These are phyloP conservation scores for Macrophomina phaseolina DNA, from an alignment of 2,329 filamentous ascomycete species.

Conservation along the genomic window DNA sequence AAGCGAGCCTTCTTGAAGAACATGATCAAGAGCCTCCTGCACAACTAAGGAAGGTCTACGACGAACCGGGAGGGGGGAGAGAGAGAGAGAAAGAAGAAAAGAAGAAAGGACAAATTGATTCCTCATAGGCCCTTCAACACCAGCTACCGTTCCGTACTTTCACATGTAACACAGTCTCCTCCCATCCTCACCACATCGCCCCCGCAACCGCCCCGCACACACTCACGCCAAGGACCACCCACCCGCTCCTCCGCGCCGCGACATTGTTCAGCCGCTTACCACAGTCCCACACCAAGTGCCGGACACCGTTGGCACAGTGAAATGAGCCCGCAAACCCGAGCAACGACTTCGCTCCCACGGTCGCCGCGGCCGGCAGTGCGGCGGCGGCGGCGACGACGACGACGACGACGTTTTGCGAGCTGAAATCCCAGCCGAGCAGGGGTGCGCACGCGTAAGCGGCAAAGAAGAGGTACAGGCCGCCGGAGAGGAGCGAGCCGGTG, in stretches of 20 bases:
- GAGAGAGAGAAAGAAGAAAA: too few relatives aligned
- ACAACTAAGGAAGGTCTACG: too few relatives aligned
- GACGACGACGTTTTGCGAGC: slow-evolving; percentile 67
- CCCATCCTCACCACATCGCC: background rate
- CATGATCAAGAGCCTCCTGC: too few relatives aligned
- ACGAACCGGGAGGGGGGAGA: too few relatives aligned
- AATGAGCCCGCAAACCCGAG: slow-evolving; percentile 71
- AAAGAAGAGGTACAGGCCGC: slow-evolving; percentile 79
- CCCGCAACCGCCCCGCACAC: slow-evolving; percentile 37
- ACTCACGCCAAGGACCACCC: slow-evolving; percentile 65
- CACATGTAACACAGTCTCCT: too few relatives aligned
- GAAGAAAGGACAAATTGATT: background rate
- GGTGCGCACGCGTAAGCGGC: slow-evolving; percentile 82
- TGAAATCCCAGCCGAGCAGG: slow-evolving; percentile 72
- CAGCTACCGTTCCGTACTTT: too few relatives aligned
- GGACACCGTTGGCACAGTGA: slow-evolving; percentile 70
- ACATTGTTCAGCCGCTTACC: slow-evolving; percentile 67
- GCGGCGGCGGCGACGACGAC: slow-evolving; percentile 70
- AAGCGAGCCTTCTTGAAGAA: too few relatives aligned
- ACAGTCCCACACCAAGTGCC: slow-evolving; percentile 76
- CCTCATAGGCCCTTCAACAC: too few relatives aligned
- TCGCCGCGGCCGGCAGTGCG: slow-evolving; percentile 55
- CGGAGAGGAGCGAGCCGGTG: slow-evolving; percentile 76
- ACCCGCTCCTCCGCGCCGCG: slow-evolving; percentile 69
- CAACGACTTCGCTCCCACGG: slow-evolving; percentile 59